Evolutionary conservation across 306 rosid species (phyloP).

Genomic region (Castanea sativa): DNA sequence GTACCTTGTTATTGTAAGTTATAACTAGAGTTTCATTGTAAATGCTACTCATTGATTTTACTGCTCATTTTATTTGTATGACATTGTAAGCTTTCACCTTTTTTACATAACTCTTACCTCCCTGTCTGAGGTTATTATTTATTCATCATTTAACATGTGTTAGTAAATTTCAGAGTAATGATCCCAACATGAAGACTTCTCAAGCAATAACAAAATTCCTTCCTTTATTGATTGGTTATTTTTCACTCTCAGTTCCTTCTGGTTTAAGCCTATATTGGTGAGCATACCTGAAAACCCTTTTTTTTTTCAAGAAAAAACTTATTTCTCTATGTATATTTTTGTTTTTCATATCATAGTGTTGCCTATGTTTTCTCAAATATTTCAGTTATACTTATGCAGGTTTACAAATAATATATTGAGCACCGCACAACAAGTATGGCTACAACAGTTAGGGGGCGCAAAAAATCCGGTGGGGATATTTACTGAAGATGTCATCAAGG

Average conservation of each 20-base stretch:
- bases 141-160: not conserved
- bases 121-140: not conserved
- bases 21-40: not conserved
- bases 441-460: conserved; percentile 91
- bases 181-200: conserved; percentile 92
- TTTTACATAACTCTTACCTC: too few relatives aligned
- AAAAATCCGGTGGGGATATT: conserved; percentile 49
- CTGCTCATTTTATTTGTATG: not conserved
- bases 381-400: conserved; percentile 47
- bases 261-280: conserved; percentile 99
- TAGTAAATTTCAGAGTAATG: conserved; percentile 56
- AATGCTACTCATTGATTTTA: not conserved
- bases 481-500: conserved; percentile 39
- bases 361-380: conserved; percentile 19
- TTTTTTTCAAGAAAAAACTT: not conserved
- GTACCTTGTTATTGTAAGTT: not conserved
- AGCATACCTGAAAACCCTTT: conserved; percentile 28
- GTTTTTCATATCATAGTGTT: conserved; percentile 7
- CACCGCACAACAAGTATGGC: conserved; percentile 97
- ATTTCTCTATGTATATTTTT: not conserved
- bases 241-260: conserved; percentile 97
- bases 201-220: conserved; percentile 76
- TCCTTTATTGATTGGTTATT: conserved; percentile 94
- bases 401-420: conserved; percentile 89
- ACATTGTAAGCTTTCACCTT: not conserved